These are phyloP conservation scores for Megacollybia platyphylla DNA, from an alignment of 1,284 basidiomycete species.

Conservation along the genomic window DNA sequence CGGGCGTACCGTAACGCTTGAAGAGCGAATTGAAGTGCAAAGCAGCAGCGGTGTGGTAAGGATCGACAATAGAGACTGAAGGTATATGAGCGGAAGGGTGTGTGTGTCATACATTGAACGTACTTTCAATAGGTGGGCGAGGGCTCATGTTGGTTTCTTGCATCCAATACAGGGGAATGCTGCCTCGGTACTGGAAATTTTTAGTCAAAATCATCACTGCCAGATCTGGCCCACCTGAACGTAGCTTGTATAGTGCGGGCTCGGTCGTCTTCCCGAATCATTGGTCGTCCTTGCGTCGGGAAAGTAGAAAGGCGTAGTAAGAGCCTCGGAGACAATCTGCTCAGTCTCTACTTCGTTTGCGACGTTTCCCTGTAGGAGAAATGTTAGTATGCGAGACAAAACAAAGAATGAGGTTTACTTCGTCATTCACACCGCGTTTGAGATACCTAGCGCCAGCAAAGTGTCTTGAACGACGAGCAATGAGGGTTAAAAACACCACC, in stretches of 20 bases:
- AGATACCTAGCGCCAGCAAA: conserved; percentile 95
- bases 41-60: conserved; percentile 89
- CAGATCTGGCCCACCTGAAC: conserved; percentile 51
- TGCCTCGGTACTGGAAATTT: conserved; percentile 69
- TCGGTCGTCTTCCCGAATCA: conserved; percentile 37
- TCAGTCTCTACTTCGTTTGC: conserved; percentile 99
- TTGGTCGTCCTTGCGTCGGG: conserved; percentile 26
- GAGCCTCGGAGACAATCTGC: conserved; percentile 91
- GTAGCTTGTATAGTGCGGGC: conserved; percentile 87
- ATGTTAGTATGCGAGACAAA: background rate
- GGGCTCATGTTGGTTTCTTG: conserved; percentile 90
- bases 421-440: conserved; percentile 89
- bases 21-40: conserved; percentile 92
- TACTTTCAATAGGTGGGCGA: conserved; percentile 91
- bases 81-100: conserved; percentile 2
- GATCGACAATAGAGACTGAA: conserved; percentile 87
- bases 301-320: conserved; percentile 85
- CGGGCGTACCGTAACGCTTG: conserved; percentile 79
- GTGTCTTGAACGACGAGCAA: conserved; percentile 88
- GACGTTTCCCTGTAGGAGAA: conserved; percentile 74
- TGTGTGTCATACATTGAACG: conserved; percentile 15
- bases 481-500: conserved; percentile 87
- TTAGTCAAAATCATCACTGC: background rate
- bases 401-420: conserved; percentile 28
- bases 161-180: conserved; percentile 94